Base-by-base conservation (phyloP, 108 stramenopile species). In the Cyclostephanos tholiformis region DNA sequence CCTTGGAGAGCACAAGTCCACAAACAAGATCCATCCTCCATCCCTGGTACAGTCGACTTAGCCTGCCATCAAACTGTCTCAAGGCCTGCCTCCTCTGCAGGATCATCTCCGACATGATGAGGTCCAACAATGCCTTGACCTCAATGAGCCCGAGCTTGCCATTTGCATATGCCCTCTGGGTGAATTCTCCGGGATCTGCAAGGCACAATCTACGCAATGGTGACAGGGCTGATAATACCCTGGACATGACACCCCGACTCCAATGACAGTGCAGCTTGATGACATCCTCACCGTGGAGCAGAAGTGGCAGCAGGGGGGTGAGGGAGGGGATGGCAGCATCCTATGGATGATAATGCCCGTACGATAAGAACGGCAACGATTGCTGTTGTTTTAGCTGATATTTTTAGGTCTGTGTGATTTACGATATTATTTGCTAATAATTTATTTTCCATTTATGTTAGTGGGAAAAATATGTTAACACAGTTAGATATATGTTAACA, bases 111-210 rank as follows among this genome's bases (percentile, higher is more conserved):
- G 97, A 93, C 7, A 86, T 78, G 49, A 99, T 85, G 69, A 99
- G 86, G 82, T 97, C 97, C 10, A 92, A 91, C 66, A 99, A 70
- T 0, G 97, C 98, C 74, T 99, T 97, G 20, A 97, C 97, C 72
- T 97, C 94, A 0, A 97, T 89, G 67, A 98, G 74, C 58, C 95
- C 93, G 51, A 99, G 63, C 72, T 96, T 96, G 12, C 97, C 97
- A 55, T 87, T 76, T 9, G 65, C 80, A 74, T 90, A 97, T 14
- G 98, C 98, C 44, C 97, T 84, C 71, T 91, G 89, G 8, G 98
- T 97, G 72, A 99, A 99, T 88, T 99, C 98, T 59, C 98, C 98
- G 4, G 87, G 86, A 75, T 97, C 96, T 9, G 98, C 98, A 46
- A 85, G 76, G 9, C 98, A 85, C 17, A 90, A 48, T 16, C 25